Base-by-base conservation (phyloP, 106 monocot species). In the Xerophyta viscosa region DNA sequence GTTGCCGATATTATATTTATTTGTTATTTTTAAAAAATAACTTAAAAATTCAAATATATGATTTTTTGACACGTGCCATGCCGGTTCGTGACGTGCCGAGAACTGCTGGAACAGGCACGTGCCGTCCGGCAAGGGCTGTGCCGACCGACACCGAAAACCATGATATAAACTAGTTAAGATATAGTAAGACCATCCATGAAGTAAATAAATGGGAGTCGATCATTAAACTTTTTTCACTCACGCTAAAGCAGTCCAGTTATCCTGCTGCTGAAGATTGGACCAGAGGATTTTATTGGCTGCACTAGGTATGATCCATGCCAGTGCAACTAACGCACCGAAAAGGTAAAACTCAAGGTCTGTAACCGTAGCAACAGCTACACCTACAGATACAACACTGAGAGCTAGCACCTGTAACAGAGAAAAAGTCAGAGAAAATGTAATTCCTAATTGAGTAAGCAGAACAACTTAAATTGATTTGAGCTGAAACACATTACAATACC, bases 181-280 rank as follows among this genome's bases (percentile, higher is more conserved):
- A 39, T 39, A 2, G 6, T 39, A 39, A 33, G 11, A 33, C 7
- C 39, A 39, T 7, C 39, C 2, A 39, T n/a, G n/a, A 39, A 39
- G 39, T 39, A 3, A 33, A 33, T 33, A 33, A 33, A 33, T n/a
- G n/a, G n/a, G 11, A 33, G 11, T 33, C 33, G 5, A 6, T 33
- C 11, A 6, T 33, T 6, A 6, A 33, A 33, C 10, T 39, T 2
- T 8, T 12, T 39, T 10, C 2, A 67, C 79, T 45, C 76, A 86
- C 86, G 80, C 76, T 62, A 86, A 64, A 19, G 86, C 76, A n/a
- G 86, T 86, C 86, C 86, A 86, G 46, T 73, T 77, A 37, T 73
- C 49, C 27, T 61, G 53, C 56, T 86, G 86, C 41, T 86, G 80
- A 20, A 86, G 60, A 70, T 64, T 76, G 41, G 86, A 80, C 80